phyloP scores from a whole-genome alignment of 106 monocot species.

The Posidonia australis region DNA sequence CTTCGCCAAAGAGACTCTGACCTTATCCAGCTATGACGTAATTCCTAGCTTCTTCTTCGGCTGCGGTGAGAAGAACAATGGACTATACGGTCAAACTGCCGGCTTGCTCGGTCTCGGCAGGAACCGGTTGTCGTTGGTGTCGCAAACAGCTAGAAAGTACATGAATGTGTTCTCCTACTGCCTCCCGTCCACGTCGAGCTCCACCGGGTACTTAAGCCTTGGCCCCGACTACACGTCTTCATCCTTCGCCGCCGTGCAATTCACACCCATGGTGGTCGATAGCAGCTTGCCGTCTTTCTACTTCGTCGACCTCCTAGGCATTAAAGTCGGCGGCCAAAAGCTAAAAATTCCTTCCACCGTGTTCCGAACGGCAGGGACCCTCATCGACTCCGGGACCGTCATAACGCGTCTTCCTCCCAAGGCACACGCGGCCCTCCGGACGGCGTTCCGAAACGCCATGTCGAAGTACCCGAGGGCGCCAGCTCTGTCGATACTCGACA shows the following conservation, averaged over 20 bases:
- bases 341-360: constrained; percentile 15
- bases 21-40: constrained; percentile 1
- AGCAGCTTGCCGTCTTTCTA: neutral
- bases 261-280: constrained; percentile 7
- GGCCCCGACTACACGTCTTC: neutral
- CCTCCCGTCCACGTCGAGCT: constrained; percentile 2
- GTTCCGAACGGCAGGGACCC: constrained; percentile 23
- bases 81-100: constrained; percentile 8
- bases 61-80: constrained; percentile 13
- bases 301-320: constrained; percentile 4
- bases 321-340: constrained; percentile 12
- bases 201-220: constrained; percentile 10
- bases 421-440: constrained; percentile 26
- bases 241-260: neutral
- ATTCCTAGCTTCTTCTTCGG: constrained; percentile 14
- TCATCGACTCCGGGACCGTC: constrained; percentile 75
- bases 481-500: constrained; percentile 27
- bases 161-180: constrained; percentile 22
- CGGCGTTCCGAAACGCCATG: constrained; percentile 22
- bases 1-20: constrained; percentile 2
- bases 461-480: constrained; percentile 16
- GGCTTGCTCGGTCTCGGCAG: constrained; percentile 17
- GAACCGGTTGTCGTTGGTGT: constrained; percentile 4
- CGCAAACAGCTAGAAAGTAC: neutral
- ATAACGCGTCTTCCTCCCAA: constrained; percentile 49